Evolutionary conservation across 2,329 filamentous ascomycete genomes (phyloP), one percentile per base, ranked within the genome.

Genomic region (Huntiella abstrusa): DNA sequence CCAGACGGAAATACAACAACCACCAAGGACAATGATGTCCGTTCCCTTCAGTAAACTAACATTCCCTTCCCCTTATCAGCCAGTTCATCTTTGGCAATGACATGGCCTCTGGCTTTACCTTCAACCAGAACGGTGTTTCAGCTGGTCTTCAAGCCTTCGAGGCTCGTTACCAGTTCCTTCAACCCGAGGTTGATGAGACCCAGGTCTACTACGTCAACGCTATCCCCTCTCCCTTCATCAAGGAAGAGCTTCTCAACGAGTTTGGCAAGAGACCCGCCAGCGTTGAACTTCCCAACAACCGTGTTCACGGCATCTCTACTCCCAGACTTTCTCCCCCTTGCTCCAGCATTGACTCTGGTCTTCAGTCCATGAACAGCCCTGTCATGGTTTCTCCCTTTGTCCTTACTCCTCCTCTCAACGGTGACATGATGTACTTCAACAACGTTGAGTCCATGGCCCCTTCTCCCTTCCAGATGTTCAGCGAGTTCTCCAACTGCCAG

Each of bases 251-350:
- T 11, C 37, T 39, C 34, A 46, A 51, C 28, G 38, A 41, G n/a
- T 47, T 45, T 33, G 37, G 43, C 22, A 45, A 47, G 33, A 47
- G 50, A 46, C 41, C 48, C 13, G 45, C 47, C 19, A 43, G 37
- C 32, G 38, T 48, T 15, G 50, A 51, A 39, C 28, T 50, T n/a
- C 35, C 50, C 34, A 32, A 37, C 11, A 33, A 33, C 36, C 46
- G 42, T 15, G 41, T 46, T 33, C 41, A 41, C 12, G 16, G 41
- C 19, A 22, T 15, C 32, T 43, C 43, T 40, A 33, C 22, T 13
- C 15, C 33, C 38, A 47, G 41, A 17, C 32, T 45, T 10, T n/a
- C 42, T 39, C 13, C 37, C 38, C 13, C 36, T 13, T 39, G 39
- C 48, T 8, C 48, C 28, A n/a, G 41, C 7, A 39, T 49, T 10